phyloP scores from a whole-genome alignment of 129 eudicot species.

The Pseudognaphalium luteoalbum region DNA sequence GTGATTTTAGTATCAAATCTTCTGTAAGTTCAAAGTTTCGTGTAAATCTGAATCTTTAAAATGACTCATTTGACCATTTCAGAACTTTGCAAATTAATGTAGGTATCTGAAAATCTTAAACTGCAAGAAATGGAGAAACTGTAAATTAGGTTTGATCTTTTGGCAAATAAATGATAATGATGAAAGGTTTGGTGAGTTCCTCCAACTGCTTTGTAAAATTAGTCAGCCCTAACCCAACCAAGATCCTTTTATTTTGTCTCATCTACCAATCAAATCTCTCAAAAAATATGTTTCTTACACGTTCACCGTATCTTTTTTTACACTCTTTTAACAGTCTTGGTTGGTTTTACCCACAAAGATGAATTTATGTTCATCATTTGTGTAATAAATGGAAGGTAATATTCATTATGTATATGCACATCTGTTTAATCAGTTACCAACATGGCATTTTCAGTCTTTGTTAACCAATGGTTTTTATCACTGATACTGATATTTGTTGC shows the following conservation, averaged over 20 bases:
- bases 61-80: slow-evolving; percentile 18
- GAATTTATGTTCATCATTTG: background rate
- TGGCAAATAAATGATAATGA: slow-evolving; percentile 17
- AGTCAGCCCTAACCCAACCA: slow-evolving; percentile 40
- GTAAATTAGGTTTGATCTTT: slow-evolving; percentile 43
- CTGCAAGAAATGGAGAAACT: slow-evolving; percentile 8
- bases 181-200: slow-evolving; percentile 50
- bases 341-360: slow-evolving; percentile 28
- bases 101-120: background rate
- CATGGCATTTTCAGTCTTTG: slow-evolving; percentile 42
- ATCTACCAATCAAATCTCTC: slow-evolving; percentile 23
- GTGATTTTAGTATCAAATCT: background rate
- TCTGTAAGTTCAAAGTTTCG: too few relatives aligned
- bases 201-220: slow-evolving; percentile 41
- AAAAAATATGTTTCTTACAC: slow-evolving; percentile 14
- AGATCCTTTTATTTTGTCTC: background rate
- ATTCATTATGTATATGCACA: background rate
- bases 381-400: slow-evolving; percentile 24
- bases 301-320: slow-evolving; percentile 15
- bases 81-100: background rate
- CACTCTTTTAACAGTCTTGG: slow-evolving; percentile 27
- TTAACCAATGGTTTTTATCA: slow-evolving; percentile 35
- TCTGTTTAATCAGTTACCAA: background rate
- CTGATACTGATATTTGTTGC: slow-evolving; percentile 25
- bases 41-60: background rate